These are phyloP conservation scores for Colletotrichum gloeosporioides DNA, from an alignment of 2,329 filamentous ascomycete genomes.

Conservation along the genomic window DNA sequence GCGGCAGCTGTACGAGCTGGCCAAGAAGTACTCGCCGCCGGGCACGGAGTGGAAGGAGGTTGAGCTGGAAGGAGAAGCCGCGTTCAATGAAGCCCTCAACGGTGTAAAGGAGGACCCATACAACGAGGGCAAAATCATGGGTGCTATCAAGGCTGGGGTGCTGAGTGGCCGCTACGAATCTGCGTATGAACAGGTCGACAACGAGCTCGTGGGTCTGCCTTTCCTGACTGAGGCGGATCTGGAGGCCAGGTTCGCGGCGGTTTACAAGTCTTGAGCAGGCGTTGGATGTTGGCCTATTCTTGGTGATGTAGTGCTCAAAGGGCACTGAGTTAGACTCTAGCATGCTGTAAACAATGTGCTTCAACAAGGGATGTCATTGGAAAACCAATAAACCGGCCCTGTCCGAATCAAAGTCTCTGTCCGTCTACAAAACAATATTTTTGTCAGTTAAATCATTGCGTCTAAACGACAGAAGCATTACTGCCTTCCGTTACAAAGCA, in stretches of 20 bases:
- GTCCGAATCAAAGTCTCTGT: not conserved
- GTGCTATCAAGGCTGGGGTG: not conserved
- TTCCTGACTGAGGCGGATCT: slow-evolving; percentile 1
- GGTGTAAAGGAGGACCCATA: not conserved
- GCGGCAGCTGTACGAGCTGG: slow-evolving; percentile 48
- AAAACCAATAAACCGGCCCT: not conserved
- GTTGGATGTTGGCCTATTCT: not conserved
- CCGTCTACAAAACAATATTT: fast-evolving
- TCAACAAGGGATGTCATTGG: not conserved
- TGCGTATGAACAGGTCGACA: not conserved
- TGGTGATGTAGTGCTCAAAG: not conserved
- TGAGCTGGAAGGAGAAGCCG: not conserved
- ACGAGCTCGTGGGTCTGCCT: not conserved
- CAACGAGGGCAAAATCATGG: not conserved
- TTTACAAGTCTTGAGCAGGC: not conserved
- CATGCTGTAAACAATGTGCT: not conserved
- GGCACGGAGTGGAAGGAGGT: slow-evolving; percentile 6
- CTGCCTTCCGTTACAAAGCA: not conserved
- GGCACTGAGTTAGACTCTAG: not conserved
- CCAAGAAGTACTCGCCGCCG: slow-evolving; percentile 24
- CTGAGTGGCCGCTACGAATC: not conserved
- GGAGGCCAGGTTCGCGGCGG: not conserved
- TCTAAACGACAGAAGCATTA: not conserved
- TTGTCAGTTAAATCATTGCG: not conserved
- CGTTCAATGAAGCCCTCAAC: not conserved